phyloP scores from a whole-genome alignment of 1,284 basidiomycete species.

The Spongiforma sp. region DNA sequence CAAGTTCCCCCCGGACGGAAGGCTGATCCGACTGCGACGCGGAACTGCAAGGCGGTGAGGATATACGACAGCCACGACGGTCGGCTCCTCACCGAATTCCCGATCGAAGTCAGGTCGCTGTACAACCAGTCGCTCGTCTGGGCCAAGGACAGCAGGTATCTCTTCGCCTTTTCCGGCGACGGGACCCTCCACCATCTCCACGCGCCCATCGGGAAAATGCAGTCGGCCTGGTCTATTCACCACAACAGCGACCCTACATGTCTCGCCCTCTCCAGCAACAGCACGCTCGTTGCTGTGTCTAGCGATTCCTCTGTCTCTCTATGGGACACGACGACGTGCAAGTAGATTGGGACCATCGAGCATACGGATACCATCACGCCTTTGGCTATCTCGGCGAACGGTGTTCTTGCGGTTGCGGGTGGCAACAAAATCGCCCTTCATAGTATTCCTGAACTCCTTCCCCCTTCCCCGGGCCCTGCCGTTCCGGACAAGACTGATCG shows the following conservation, averaged over 20 bases:
- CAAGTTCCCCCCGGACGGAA: not conserved
- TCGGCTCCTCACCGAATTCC: not conserved
- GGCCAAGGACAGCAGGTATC: not conserved
- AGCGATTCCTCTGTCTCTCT: slow-evolving; percentile 1
- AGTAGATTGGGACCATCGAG: not conserved
- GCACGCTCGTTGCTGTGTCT: not conserved
- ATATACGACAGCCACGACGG: not conserved
- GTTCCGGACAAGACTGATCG: not conserved
- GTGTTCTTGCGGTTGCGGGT: not conserved
- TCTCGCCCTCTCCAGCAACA: not conserved
- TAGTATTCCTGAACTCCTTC: not conserved
- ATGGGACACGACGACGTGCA: not conserved
- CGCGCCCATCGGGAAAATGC: not conserved
- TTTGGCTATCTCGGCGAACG: not conserved
- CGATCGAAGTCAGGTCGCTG: not conserved
- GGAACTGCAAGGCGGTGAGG: slow-evolving; percentile 1
- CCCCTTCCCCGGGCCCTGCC: not conserved
- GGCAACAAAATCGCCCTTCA: not conserved
- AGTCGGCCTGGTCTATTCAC: not conserved
- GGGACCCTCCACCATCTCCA: not conserved
- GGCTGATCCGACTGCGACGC: not conserved
- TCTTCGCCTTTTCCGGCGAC: not conserved
- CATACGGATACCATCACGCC: not conserved
- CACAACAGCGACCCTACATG: not conserved
- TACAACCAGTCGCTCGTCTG: not conserved